Evolutionary conservation across 2,329 filamentous ascomycete genomes (phyloP), one percentile per base, ranked within the genome.

Genomic region (Colletotrichum cuscutae): DNA sequence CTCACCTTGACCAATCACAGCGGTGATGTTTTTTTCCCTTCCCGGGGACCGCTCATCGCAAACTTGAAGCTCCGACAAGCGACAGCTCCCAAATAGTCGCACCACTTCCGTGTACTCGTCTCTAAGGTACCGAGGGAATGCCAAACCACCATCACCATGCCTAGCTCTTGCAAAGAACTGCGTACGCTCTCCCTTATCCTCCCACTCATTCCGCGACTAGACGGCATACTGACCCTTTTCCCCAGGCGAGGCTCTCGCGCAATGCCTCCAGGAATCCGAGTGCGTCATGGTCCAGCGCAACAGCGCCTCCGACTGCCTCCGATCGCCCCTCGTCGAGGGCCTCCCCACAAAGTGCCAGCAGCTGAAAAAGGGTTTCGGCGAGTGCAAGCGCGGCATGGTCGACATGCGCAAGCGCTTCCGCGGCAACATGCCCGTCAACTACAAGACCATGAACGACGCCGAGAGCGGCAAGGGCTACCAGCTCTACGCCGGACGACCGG

Each of bases 331-430:
- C 75, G 87, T 91, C 81, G 92, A 97, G 75, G 92, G 92, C 7
- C 91, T 99, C 15, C 96, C 97, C 24, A 92, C 90, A 28, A 92
- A 93, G 84, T 99, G 97, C 85, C 95, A 96, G 81, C 96, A 98
- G 83, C 89, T 99, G 73, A 95, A 96, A 82, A 95, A 95, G 82
- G 95, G 95, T 58, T 97, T 97, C 79, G 94, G 94, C 81, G 94
- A 98, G 81, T 99, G 97, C 89, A 97, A 97, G 80, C 93, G 96
- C 76, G 97, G 97, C 76, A 91, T 97, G 91, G 93, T 98, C 77
- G 97, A 99, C 82, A 99, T 99, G 97, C 94, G 97, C 82, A 98
- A 98, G 86, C 93, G 97, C 42, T 98, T 99, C 84, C 91, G 97
- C 68, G 97, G 97, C 71, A 98, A 98, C 86, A 91, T 95, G 82